A percentile compares a stretch with the other conserved stretches of the same genome.
Conservation (phyloP, 2,329 filamentous ascomycete genomes). For the Aspergillus uvarum region DNA sequence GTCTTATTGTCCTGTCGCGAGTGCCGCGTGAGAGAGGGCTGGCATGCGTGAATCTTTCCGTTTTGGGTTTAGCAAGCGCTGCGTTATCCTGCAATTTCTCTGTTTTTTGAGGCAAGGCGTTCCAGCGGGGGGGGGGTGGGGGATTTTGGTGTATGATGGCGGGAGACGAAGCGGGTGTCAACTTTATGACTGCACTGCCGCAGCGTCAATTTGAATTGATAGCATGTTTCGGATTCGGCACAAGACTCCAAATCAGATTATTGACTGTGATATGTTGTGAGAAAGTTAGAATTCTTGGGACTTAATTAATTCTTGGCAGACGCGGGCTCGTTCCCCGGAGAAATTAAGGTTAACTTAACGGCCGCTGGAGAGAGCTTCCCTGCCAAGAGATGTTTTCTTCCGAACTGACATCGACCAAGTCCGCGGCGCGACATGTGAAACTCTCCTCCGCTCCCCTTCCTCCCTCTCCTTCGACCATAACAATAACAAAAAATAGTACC, state of each 20-base stretch:
- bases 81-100: conserved; percentile 2
- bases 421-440: conserved; percentile 6
- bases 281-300: background rate
- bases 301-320: background rate
- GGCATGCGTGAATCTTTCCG: conserved; percentile 30
- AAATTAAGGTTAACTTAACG: background rate
- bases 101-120: conserved; percentile 10
- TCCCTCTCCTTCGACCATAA: background rate
- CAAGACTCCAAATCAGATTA: background rate
- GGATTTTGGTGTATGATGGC: conserved; percentile 3
- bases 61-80: conserved; percentile 8
- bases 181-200: background rate
- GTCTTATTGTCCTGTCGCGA: conserved; percentile 38
- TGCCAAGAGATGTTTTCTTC: background rate
- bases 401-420: background rate
- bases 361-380: background rate
- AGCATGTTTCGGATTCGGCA: background rate
- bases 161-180: background rate
- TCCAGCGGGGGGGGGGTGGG: conserved; percentile 1
- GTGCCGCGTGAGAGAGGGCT: conserved; percentile 32
- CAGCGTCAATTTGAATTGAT: too few relatives aligned
- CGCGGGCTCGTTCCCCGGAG: background rate
- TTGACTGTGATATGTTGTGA: background rate
- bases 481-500: background rate
- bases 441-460: background rate